Evolutionary conservation across 2,329 filamentous ascomycete genomes (phyloP).

Genomic region (Xylariaceae sp.): DNA sequence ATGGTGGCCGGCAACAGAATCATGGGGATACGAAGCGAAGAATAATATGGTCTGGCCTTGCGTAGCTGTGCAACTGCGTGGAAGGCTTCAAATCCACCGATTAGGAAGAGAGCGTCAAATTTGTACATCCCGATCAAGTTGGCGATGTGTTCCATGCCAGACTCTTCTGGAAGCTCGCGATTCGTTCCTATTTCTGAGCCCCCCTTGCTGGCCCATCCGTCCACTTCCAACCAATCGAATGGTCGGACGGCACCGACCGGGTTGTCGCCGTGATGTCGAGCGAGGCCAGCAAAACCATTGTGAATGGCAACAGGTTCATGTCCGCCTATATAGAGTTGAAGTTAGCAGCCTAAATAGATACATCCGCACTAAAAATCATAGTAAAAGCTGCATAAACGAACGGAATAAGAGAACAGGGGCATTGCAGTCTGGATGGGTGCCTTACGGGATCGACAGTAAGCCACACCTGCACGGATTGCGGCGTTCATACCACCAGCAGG

Average conservation of each 20-base stretch:
- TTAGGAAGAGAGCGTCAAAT: slow-evolving; percentile 88
- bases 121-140: slow-evolving; percentile 82
- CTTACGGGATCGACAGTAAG: slow-evolving; percentile 79
- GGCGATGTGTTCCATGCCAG: slow-evolving; percentile 80
- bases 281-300: slow-evolving; percentile 94
- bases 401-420: neutral
- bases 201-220: slow-evolving; percentile 93
- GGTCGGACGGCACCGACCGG: slow-evolving; percentile 81
- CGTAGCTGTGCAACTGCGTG: slow-evolving; percentile 87
- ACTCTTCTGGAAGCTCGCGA: slow-evolving; percentile 84
- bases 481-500: slow-evolving; percentile 98
- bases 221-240: slow-evolving; percentile 91
- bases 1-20: slow-evolving; percentile 92
- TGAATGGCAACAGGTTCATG: slow-evolving; percentile 92
- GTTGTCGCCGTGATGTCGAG: slow-evolving; percentile 83
- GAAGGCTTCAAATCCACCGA: slow-evolving; percentile 97
- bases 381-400: too few relatives aligned
- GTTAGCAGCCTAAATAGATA: slow-evolving; percentile 2
- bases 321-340: slow-evolving; percentile 47
- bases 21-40: slow-evolving; percentile 90
- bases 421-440: neutral
- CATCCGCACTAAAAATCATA: too few relatives aligned
- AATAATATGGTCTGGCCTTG: slow-evolving; percentile 75
- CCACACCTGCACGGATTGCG: slow-evolving; percentile 87
- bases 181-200: slow-evolving; percentile 98